Evolutionary conservation across 805 yeast species (phyloP), one percentile per base, ranked within the genome.

Genomic region (Cyberlindnera euphorbiiphila): DNA sequence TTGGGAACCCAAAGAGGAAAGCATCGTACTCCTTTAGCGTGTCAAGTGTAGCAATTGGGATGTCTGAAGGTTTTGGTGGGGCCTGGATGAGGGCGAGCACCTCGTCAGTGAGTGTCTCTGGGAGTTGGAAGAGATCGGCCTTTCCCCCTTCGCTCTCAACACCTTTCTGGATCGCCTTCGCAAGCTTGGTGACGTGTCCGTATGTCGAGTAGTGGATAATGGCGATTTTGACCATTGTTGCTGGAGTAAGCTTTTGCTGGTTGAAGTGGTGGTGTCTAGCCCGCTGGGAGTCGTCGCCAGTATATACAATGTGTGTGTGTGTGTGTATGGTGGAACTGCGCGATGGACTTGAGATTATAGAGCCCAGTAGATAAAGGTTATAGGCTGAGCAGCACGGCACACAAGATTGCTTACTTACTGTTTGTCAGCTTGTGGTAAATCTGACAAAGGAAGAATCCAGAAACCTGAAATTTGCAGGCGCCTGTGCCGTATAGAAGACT

Each of bases 1-100:
- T 83, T 54, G 95, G 94, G 51, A 84, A 61, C 57, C 96, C 96
- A 52, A 87, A 84, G 48, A 88, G 49, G 66, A 82, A 76, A 32
- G 89, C 95, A 57, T 88, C 95, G 68, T 80, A 83, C 46, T 70
- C 65, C 4, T 64, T 57, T 49, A 87, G 68, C 14, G 76, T 71
- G 15, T 74, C 82, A 9, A 61, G 51, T 12, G 83, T 69, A 35
- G 85, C 85, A 53, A 74, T 65, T 49, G 93, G 89, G 45, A 67
- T 66, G 39, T 70, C 65, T 41, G 81, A 63, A 42, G 82, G 78
- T 59, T 78, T 77, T 38, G 74, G 68, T 29, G 85, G 78, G 24
- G 89, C 87, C 49, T 76, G 74, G 67, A 85, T 65, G 41, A 58
- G 42, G 15, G 58, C 58, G 41, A 85, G 65, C 14, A 79, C 71